These are phyloP conservation scores for Vigna angularis DNA, from an alignment of 306 rosid species.

Conservation along the genomic window DNA sequence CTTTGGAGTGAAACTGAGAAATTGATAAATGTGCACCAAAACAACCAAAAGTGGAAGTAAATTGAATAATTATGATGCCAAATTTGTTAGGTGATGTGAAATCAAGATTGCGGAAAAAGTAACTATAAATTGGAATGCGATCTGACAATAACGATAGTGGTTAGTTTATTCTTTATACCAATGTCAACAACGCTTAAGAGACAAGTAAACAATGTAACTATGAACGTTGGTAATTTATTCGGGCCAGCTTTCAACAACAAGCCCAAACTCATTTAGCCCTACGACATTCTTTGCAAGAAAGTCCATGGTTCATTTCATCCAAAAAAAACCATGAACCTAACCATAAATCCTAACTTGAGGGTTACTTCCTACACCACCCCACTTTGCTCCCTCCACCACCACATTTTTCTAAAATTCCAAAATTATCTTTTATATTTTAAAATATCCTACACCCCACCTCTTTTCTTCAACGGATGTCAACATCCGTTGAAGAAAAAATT, in stretches of 20 bases:
- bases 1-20: neutral
- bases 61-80: conserved; percentile 33
- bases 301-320: too few species aligned
- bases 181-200: neutral
- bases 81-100: conserved; percentile 26
- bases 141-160: conserved; percentile 25
- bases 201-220: neutral
- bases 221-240: neutral
- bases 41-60: neutral
- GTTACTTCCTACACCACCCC: too few species aligned
- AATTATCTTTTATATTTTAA: too few species aligned
- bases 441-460: too few species aligned
- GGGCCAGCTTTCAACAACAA: neutral
- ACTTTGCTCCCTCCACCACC: too few species aligned
- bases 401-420: too few species aligned
- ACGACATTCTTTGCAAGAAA: too few species aligned
- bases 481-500: too few species aligned
- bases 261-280: neutral
- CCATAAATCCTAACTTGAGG: too few species aligned
- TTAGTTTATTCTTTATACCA: neutral
- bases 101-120: conserved; percentile 19
- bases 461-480: too few species aligned
- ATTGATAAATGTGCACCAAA: neutral
- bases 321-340: too few species aligned
- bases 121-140: conserved; percentile 32